A percentile compares a stretch with the other conserved stretches of the same genome.
Evolutionary conservation across 2,329 filamentous ascomycete species (phyloP).

Genomic region (Ceratocystis cacaofunesta): DNA sequence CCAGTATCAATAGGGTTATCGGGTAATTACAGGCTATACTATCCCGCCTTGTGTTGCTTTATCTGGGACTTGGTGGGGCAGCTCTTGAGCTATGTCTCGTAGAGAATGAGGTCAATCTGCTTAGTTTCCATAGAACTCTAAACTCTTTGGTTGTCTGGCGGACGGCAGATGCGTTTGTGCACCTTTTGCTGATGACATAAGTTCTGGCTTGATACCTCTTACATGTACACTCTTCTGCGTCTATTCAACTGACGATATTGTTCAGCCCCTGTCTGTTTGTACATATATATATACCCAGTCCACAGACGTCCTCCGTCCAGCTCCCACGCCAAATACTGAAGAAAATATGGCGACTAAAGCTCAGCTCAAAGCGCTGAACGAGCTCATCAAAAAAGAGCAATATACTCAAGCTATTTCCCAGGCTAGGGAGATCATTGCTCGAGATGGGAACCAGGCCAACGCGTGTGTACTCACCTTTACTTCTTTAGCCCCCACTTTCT

Average conservation of each 20-base stretch:
- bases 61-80: slow-evolving; percentile 1
- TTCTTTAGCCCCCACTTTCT: background rate
- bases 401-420: slow-evolving; percentile 61
- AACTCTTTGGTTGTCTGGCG: background rate
- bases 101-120: background rate
- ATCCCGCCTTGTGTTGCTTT: background rate
- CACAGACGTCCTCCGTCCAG: too few species aligned
- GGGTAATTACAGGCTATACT: background rate
- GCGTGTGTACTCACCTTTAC: slow-evolving; percentile 37
- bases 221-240: too few species aligned
- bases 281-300: background rate
- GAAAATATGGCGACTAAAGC: slow-evolving; percentile 46
- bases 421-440: slow-evolving; percentile 52
- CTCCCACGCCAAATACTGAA: background rate
- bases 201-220: background rate
- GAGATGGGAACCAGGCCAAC: slow-evolving; percentile 68
- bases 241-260: too few species aligned
- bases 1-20: background rate
- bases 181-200: background rate
- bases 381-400: slow-evolving; percentile 61
- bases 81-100: background rate
- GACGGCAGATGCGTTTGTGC: background rate
- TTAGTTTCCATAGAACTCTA: background rate
- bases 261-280: background rate
- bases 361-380: slow-evolving; percentile 65